phyloP scores from a whole-genome alignment of 2,329 filamentous ascomycete species.

The Lasiodiplodia citricola region DNA sequence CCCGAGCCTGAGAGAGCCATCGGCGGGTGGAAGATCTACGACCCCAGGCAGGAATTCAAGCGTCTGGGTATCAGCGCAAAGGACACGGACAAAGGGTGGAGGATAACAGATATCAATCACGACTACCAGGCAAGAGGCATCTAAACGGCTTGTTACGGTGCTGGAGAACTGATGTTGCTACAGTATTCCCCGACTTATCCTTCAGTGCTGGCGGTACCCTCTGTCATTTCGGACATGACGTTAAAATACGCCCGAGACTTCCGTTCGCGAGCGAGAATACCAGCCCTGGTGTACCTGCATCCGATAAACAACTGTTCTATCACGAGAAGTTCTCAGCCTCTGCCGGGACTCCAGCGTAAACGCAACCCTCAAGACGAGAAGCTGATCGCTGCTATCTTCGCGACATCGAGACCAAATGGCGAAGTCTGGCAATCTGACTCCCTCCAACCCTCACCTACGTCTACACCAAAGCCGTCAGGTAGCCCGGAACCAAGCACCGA shows the following conservation, averaged over 20 bases:
- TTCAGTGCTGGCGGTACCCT: constrained; percentile 80
- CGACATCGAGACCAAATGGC: constrained; percentile 58
- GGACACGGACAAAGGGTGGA: constrained; percentile 80
- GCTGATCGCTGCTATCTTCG: constrained; percentile 89
- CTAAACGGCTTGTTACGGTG: neutral
- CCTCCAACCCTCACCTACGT: constrained; percentile 10
- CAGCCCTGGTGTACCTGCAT: constrained; percentile 91
- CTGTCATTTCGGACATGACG: constrained; percentile 92
- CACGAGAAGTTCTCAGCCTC: constrained; percentile 89
- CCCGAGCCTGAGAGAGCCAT: constrained; percentile 73
- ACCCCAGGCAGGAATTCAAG: constrained; percentile 82
- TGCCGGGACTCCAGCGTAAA: constrained; percentile 84
- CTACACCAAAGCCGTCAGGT: constrained; percentile 35
- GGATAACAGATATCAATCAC: constrained; percentile 85
- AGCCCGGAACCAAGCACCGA: constrained; percentile 42
- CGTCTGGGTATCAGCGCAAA: constrained; percentile 87
- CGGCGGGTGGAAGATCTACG: constrained; percentile 84
- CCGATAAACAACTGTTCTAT: constrained; percentile 97
- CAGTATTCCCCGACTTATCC: constrained; percentile 92
- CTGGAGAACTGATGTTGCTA: neutral
- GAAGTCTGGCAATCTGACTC: constrained; percentile 18
- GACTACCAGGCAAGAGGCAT: constrained; percentile 69
- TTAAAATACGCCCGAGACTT: constrained; percentile 92
- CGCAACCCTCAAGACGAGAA: constrained; percentile 96
- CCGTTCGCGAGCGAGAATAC: constrained; percentile 86